These are phyloP conservation scores for Salix udensis DNA, from an alignment of 345 rosid genomes.

Conservation along the genomic window DNA sequence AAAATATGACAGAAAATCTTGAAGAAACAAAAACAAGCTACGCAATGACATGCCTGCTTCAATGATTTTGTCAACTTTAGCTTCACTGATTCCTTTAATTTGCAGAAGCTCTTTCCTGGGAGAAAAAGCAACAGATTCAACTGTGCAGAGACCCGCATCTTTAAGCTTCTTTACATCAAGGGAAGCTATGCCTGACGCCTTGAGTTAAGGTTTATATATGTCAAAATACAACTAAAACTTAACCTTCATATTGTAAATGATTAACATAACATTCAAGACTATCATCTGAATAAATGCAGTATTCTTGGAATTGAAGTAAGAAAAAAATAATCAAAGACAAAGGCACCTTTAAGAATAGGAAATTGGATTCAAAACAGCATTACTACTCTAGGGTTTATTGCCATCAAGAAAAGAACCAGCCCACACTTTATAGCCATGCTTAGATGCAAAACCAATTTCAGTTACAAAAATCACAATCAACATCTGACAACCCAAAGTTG, in stretches of 20 bases:
- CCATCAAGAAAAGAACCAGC: not conserved
- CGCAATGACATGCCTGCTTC: conserved; percentile 67
- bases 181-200: conserved; percentile 88
- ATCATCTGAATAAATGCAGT: not conserved
- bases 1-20: not conserved
- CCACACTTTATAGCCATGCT: not conserved
- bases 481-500: not conserved
- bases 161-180: conserved; percentile 86
- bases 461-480: too few relatives aligned
- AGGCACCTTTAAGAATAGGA: not conserved
- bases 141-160: conserved; percentile 92
- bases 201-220: conserved; percentile 15
- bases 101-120: conserved; percentile 96
- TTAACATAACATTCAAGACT: not conserved
- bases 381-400: not conserved
- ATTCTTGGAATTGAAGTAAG: not conserved
- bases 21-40: not conserved
- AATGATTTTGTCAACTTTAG: conserved; percentile 87
- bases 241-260: not conserved
- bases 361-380: not conserved
- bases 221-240: conserved; percentile 14
- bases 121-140: conserved; percentile 82
- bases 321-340: not conserved
- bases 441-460: not conserved
- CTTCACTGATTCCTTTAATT: conserved; percentile 94